These are phyloP conservation scores for Grigorovia yakushimaensis DNA, from an alignment of 805 yeast genomes.

Conservation along the genomic window DNA sequence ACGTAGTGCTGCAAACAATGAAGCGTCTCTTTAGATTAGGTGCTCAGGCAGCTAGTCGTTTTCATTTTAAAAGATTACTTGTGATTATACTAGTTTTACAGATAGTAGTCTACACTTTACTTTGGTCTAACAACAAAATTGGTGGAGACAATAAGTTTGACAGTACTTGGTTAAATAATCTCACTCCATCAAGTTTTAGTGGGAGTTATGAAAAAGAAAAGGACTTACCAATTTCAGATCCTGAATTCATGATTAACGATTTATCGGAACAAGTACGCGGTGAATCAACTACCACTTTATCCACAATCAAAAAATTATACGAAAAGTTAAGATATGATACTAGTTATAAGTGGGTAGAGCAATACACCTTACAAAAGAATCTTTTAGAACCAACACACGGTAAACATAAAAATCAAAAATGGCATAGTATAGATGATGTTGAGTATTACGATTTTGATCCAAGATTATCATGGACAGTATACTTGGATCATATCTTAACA, in stretches of 20 bases:
- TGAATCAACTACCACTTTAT: background rate
- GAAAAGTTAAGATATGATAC: constrained; percentile 16
- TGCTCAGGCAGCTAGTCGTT: background rate
- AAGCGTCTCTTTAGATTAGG: background rate
- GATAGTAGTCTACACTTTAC: background rate
- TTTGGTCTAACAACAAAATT: background rate
- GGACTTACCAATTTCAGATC: too few species aligned
- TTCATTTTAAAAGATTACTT: background rate
- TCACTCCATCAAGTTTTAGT: too few species aligned
- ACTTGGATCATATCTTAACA: constrained; percentile 32
- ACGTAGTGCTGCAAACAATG: background rate
- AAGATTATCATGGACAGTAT: constrained; percentile 42
- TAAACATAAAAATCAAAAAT: constrained; percentile 8
- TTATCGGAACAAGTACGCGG: background rate
- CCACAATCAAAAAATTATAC: constrained; percentile 7
- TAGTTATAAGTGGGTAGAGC: constrained; percentile 12
- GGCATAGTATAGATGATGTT: constrained; percentile 14
- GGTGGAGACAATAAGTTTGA: background rate
- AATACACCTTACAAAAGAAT: constrained; percentile 15
- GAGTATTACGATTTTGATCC: constrained; percentile 46
- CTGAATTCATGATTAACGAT: background rate
- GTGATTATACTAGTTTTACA: background rate
- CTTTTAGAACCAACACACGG: constrained; percentile 16
- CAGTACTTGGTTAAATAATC: background rate
- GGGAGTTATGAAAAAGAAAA: too few species aligned